These are phyloP conservation scores for Colletotrichum sp. DNA, from an alignment of 2,329 filamentous ascomycete genomes.

Conservation along the genomic window DNA sequence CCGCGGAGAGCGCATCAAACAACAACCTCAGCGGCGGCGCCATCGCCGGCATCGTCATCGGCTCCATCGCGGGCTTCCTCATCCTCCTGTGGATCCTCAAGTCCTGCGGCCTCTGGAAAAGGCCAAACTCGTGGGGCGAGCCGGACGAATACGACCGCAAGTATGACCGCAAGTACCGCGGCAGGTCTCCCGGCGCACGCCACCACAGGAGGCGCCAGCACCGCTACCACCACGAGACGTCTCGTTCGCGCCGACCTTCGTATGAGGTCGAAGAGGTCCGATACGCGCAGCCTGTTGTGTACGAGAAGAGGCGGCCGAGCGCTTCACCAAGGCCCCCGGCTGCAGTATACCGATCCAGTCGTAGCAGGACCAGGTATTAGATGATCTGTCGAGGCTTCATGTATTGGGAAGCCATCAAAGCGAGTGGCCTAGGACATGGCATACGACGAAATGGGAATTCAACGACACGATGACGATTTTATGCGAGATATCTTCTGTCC, in stretches of 20 bases:
- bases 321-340: conserved; percentile 3
- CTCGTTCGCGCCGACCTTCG: conserved; percentile 8
- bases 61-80: conserved; percentile 50
- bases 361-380: conserved; percentile 13
- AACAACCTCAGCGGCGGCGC: conserved; percentile 49
- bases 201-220: background rate
- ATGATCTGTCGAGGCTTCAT: background rate
- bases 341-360: conserved; percentile 3
- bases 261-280: conserved; percentile 15
- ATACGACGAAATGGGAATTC: background rate
- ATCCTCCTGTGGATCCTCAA: conserved; percentile 52
- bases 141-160: background rate
- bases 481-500: background rate
- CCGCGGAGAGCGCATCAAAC: conserved; percentile 21
- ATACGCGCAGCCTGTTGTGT: conserved; percentile 14
- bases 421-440: background rate
- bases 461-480: background rate
- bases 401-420: background rate
- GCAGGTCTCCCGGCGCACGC: conserved; percentile 1
- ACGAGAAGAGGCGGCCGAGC: conserved; percentile 14
- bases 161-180: background rate
- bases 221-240: conserved; percentile 17
- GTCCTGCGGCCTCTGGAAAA: conserved; percentile 36
- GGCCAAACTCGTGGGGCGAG: conserved; percentile 1
- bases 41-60: conserved; percentile 58